Base-by-base conservation (phyloP, 441 rosid genomes). In the Eutrema salsugineum region DNA sequence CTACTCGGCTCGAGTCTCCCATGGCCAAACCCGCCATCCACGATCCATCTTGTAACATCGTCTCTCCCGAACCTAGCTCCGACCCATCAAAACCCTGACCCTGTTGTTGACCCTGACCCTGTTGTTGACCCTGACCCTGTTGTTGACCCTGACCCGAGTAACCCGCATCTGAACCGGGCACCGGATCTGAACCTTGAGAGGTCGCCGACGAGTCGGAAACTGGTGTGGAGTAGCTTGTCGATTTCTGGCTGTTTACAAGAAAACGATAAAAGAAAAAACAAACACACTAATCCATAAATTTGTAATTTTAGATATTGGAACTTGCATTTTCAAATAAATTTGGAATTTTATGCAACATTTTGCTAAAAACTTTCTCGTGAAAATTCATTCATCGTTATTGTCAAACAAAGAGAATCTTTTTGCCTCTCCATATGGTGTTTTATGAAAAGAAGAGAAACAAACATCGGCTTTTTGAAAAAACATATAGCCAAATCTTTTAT, bases 21-120 rank as follows among this genome's bases (percentile, higher is more conserved):
- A 91, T 86, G 66, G 97, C 99, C 69, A 94, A 79, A 62, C 97
- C 95, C 51, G 95, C 97, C 77, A 94, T 66, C 91, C 94, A 94
- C 9, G 98, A 85, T 17, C 93, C 97, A 24, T 94, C 99, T 14
- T 83, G 82, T 49, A 88, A 44, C 83, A 83, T 71, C 9, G 96
- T 75, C 68, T 79, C 80, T 5, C 85, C 86, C 0, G 86, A 36
- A 36, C 40, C 40, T 5, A 83, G 47, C 65, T 75, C 74, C 30
- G 79, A 47, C 4, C 79, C 79, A 28, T 10, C n/a, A n/a, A n/a
- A 47, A 6, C 76, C 80, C 12, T 68, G 42, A 15, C n/a, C n/a
- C n/a, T n/a, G n/a, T n/a, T n/a, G n/a, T n/a, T n/a, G 78, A 69
- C 68, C 82, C 80, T 10, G 58, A 48, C 0, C 58, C 78, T 14